A percentile compares a stretch with the other conserved stretches of the same genome.
phyloP scores from a whole-genome alignment of 192 early-diverging fungal genomes.

The Pecoramyces ruminantium region DNA sequence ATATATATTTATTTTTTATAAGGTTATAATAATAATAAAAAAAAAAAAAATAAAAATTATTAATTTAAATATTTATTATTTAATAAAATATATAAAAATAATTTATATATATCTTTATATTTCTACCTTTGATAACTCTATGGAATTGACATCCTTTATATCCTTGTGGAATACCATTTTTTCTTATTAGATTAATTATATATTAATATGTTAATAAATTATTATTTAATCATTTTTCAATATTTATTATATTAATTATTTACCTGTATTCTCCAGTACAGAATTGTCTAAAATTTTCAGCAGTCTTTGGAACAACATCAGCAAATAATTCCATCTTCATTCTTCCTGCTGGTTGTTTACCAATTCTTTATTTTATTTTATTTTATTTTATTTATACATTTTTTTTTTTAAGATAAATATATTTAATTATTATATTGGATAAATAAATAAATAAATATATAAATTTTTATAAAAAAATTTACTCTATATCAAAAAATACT shows the following conservation, averaged over 20 bases:
- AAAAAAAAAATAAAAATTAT: too few species aligned
- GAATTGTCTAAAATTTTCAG: slow-evolving; percentile 35
- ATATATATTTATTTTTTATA: too few species aligned
- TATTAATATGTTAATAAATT: slow-evolving; percentile 1
- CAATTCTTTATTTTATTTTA: not conserved
- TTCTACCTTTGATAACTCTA: slow-evolving; percentile 52
- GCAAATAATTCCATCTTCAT: not conserved
- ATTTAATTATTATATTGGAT: too few species aligned
- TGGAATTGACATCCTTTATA: slow-evolving; percentile 75
- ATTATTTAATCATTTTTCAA: too few species aligned
- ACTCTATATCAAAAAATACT: not conserved
- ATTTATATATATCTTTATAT: too few species aligned
- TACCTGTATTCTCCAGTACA: slow-evolving; percentile 79
- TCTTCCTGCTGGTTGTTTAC: not conserved
- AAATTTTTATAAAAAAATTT: too few species aligned
- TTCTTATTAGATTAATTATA: slow-evolving; percentile 16
- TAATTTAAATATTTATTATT: too few species aligned
- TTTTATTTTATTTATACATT: too few species aligned
- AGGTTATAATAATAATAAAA: too few species aligned
- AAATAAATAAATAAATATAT: too few species aligned
- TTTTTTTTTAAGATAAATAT: too few species aligned
- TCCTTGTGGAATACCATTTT: slow-evolving; percentile 65
- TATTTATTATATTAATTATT: slow-evolving; percentile 10
- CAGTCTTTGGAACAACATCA: not conserved
- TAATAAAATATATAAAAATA: too few species aligned